Percentiles rank a stretch among this genome's conserved stretches.
Evolutionary conservation across 352 stramenopile species (phyloP).

Genomic region (Phytopythium chamaehyphon): DNA sequence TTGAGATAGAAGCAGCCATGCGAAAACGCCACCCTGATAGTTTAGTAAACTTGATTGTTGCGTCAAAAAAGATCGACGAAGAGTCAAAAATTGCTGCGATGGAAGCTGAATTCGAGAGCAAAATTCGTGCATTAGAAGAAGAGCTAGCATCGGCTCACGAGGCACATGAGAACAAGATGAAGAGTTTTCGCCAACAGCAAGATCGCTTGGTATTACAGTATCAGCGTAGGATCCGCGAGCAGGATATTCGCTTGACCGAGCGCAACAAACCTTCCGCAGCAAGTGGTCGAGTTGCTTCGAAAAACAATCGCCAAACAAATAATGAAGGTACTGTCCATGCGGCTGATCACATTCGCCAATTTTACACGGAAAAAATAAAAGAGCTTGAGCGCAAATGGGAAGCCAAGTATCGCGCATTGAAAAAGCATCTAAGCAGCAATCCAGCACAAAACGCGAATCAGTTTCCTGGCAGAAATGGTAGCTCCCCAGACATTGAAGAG

Average conservation of each 20-base stretch:
- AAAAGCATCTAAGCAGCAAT: slow-evolving; percentile 49
- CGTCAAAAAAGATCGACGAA: slow-evolving; percentile 59
- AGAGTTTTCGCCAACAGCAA: slow-evolving; percentile 75
- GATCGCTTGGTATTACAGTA: slow-evolving; percentile 73
- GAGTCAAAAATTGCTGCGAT: slow-evolving; percentile 45
- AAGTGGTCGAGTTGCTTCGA: background rate
- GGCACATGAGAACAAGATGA: slow-evolving; percentile 49
- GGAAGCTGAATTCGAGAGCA: slow-evolving; percentile 26
- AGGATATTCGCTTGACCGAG: slow-evolving; percentile 35
- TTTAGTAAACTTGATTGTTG: slow-evolving; percentile 73
- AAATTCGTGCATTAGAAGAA: slow-evolving; percentile 33
- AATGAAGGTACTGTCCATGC: slow-evolving; percentile 17
- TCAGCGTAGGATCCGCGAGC: slow-evolving; percentile 51
- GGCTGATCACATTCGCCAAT: slow-evolving; percentile 42
- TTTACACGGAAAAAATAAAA: slow-evolving; percentile 75
- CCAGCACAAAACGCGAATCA: background rate
- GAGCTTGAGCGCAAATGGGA: slow-evolving; percentile 75
- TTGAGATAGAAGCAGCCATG: slow-evolving; percentile 78
- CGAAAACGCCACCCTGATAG: slow-evolving; percentile 71
- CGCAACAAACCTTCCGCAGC: slow-evolving; percentile 10
- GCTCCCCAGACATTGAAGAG: too few species aligned
- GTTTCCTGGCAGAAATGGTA: background rate
- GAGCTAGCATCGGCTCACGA: slow-evolving; percentile 53
- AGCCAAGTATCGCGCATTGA: slow-evolving; percentile 52
- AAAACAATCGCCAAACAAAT: background rate